Evolutionary conservation across 345 rosid genomes (phyloP).

Genomic region (Hibiscus syriacus): DNA sequence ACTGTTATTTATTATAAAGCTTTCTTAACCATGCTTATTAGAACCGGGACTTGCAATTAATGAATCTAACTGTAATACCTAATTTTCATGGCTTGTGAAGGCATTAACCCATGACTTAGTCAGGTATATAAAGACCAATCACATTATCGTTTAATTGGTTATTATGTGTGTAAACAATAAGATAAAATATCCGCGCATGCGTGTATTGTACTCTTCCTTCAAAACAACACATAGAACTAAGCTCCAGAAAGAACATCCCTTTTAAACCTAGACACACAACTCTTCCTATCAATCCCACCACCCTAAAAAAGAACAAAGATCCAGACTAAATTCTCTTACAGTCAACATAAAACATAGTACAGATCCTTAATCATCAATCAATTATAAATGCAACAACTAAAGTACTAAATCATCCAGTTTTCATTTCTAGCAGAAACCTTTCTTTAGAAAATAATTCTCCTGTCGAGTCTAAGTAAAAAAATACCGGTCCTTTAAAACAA

Average conservation of each 20-base stretch:
- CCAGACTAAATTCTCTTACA: not conserved
- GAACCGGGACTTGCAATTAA: not conserved
- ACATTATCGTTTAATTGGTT: not conserved
- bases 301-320: not conserved
- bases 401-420: slow-evolving; percentile 3
- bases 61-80: not conserved
- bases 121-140: not conserved
- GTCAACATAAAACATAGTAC: not conserved
- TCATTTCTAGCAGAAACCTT: slow-evolving; percentile 2
- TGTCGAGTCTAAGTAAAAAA: not conserved
- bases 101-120: not conserved
- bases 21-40: not conserved
- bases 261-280: not conserved
- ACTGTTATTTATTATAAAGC: not conserved
- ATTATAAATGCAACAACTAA: not conserved
- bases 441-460: not conserved
- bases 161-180: not conserved
- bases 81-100: not conserved
- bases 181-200: not conserved
- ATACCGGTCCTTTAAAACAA: not conserved
- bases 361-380: not conserved
- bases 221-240: not conserved
- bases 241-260: not conserved
- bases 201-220: not conserved
- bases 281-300: not conserved